A percentile compares a stretch with the other conserved stretches of the same genome.
Conservation (phyloP, 768 basidiomycete species). For the Suillus variegatus region DNA sequence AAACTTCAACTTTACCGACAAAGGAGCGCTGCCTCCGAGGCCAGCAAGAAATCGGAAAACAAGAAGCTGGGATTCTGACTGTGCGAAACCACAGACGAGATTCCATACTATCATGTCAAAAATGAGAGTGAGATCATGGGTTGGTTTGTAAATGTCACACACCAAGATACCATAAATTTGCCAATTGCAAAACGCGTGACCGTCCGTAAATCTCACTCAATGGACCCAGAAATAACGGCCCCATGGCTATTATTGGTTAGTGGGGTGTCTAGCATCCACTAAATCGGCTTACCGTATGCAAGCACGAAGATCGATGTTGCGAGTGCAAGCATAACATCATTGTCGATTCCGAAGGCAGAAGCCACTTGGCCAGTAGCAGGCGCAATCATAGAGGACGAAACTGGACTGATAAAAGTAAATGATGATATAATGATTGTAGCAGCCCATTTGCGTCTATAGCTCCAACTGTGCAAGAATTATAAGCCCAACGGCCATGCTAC, state of each 20-base stretch:
- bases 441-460: constrained; percentile 59
- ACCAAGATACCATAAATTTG: constrained; percentile 74
- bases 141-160: constrained; percentile 9
- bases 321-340: constrained; percentile 49
- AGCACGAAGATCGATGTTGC: constrained; percentile 60
- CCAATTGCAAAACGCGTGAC: constrained; percentile 55
- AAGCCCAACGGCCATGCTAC: neutral
- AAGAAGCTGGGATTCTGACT: constrained; percentile 56
- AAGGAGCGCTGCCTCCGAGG: constrained; percentile 71
- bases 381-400: constrained; percentile 76
- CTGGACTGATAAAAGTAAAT: constrained; percentile 68
- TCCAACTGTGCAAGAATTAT: constrained; percentile 46
- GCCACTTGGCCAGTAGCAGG: constrained; percentile 59
- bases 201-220: constrained; percentile 74
- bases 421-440: constrained; percentile 64
- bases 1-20: constrained; percentile 38
- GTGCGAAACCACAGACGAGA: constrained; percentile 63
- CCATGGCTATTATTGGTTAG: constrained; percentile 18
- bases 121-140: neutral
- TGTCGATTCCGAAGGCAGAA: constrained; percentile 55
- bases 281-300: constrained; percentile 51
- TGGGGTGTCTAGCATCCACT: neutral
- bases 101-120: constrained; percentile 51
- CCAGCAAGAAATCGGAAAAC: constrained; percentile 72
- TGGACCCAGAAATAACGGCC: constrained; percentile 52